Evolutionary conservation across 768 basidiomycete species (phyloP).

Genomic region (Boletales sp.): DNA sequence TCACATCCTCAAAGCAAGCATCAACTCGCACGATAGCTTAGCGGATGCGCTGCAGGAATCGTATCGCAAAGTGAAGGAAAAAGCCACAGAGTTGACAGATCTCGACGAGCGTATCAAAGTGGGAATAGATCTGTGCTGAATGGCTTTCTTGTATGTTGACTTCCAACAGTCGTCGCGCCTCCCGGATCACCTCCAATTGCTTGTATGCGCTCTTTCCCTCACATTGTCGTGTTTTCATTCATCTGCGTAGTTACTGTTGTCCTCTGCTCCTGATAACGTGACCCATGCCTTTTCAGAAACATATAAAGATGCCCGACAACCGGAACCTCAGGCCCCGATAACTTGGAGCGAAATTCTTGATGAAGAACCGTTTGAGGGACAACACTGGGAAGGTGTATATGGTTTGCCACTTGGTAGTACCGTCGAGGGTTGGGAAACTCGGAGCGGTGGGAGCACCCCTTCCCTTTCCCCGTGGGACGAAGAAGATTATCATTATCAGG

Average conservation of each 20-base stretch:
- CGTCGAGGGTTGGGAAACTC: constrained; percentile 40
- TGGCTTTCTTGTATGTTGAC: constrained; percentile 1
- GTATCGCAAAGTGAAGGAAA: constrained; percentile 49
- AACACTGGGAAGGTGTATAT: constrained; percentile 80
- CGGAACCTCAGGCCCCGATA: constrained; percentile 34
- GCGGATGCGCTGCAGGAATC: constrained; percentile 58
- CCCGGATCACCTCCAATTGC: constrained; percentile 69
- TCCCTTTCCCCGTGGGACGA: constrained; percentile 67
- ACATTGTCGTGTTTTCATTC: neutral
- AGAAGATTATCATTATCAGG: constrained; percentile 34
- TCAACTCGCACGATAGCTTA: constrained; percentile 59
- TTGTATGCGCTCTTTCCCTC: constrained; percentile 43
- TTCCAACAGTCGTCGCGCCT: constrained; percentile 48
- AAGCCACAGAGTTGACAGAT: constrained; percentile 48
- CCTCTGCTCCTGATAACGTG: constrained; percentile 44
- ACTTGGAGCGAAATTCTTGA: constrained; percentile 79
- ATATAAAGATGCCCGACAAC: constrained; percentile 41
- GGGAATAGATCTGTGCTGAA: neutral
- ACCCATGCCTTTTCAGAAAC: constrained; percentile 53
- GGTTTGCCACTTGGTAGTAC: constrained; percentile 49
- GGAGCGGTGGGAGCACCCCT: constrained; percentile 57
- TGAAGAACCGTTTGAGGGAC: constrained; percentile 81
- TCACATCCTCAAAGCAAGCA: constrained; percentile 62
- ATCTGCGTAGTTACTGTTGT: constrained; percentile 49
- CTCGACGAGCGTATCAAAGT: constrained; percentile 68